phyloP scores from a whole-genome alignment of 2,329 filamentous ascomycete species.

The Alternaria sp. region DNA sequence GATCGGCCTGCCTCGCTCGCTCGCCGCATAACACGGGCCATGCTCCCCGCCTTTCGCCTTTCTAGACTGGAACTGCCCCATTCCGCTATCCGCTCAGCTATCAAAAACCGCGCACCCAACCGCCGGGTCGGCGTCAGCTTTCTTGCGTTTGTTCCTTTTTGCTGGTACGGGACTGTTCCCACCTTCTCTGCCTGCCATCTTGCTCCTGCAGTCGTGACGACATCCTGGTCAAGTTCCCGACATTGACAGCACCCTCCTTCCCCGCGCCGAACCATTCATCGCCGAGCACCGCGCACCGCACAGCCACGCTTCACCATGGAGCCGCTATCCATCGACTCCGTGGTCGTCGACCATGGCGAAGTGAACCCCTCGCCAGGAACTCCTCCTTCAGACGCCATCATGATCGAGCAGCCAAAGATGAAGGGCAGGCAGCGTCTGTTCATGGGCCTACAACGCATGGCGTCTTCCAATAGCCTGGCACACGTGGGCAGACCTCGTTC shows the following conservation, averaged over 20 bases:
- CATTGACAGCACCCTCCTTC: conserved; percentile 13
- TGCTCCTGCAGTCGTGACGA: conserved; percentile 1
- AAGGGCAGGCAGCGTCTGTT: conserved; percentile 76
- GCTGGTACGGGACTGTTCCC: conserved; percentile 9
- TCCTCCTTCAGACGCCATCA: conserved; percentile 39
- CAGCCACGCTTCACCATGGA: conserved; percentile 39
- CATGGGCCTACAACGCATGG: conserved; percentile 79
- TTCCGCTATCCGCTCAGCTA: conserved; percentile 21
- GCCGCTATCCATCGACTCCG: conserved; percentile 50
- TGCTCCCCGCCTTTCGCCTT: conserved; percentile 28
- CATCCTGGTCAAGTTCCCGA: conserved; percentile 9
- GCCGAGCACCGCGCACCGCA: conserved; percentile 11
- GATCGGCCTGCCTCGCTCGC: conserved; percentile 9
- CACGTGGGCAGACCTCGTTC: conserved; percentile 71
- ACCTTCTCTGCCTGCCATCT: conserved; percentile 16
- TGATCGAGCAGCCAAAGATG: conserved; percentile 60
- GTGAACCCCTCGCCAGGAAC: conserved; percentile 23
- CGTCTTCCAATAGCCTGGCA: conserved; percentile 78
- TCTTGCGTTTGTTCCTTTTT: conserved; percentile 13
- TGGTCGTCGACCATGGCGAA: conserved; percentile 46
- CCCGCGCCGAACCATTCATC: conserved; percentile 19
- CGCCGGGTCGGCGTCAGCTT: conserved; percentile 28
- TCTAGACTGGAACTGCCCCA: conserved; percentile 19
- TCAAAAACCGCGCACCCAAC: conserved; percentile 40
- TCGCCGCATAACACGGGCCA: conserved; percentile 27